These are phyloP conservation scores for Arabidopsis suecica DNA, from an alignment of 345 rosid genomes.

Conservation along the genomic window DNA sequence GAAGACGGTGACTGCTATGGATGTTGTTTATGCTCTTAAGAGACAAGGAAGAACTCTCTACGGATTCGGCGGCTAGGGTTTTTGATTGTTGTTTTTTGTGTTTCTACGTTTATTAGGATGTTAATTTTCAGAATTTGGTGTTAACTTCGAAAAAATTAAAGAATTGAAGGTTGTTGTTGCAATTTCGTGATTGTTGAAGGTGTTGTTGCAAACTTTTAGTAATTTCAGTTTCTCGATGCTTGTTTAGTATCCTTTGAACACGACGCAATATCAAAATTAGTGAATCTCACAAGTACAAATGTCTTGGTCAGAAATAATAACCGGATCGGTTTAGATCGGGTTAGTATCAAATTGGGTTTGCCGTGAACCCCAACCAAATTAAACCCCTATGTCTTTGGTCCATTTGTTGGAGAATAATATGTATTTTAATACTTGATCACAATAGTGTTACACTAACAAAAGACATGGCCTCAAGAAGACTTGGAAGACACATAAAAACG, in stretches of 20 bases:
- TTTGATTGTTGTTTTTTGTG: not conserved
- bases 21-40: constrained; percentile 36
- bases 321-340: not conserved
- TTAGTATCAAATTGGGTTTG: not conserved
- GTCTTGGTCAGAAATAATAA: not conserved
- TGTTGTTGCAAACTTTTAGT: not conserved
- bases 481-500: too few relatives aligned
- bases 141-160: not conserved
- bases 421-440: too few relatives aligned
- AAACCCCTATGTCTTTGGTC: too few relatives aligned
- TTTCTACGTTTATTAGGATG: not conserved
- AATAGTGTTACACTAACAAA: too few relatives aligned
- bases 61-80: constrained; percentile 40
- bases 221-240: not conserved
- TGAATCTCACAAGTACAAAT: not conserved
- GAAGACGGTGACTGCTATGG: constrained; percentile 42
- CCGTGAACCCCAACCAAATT: too few relatives aligned
- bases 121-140: not conserved
- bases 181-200: not conserved
- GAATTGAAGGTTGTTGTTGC: not conserved
- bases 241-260: not conserved
- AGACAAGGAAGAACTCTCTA: constrained; percentile 36
- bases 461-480: too few relatives aligned
- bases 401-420: too few relatives aligned
- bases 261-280: too few relatives aligned